Base-by-base conservation (phyloP, 2,329 filamentous ascomycete genomes). In the Leptographium procerum region DNA sequence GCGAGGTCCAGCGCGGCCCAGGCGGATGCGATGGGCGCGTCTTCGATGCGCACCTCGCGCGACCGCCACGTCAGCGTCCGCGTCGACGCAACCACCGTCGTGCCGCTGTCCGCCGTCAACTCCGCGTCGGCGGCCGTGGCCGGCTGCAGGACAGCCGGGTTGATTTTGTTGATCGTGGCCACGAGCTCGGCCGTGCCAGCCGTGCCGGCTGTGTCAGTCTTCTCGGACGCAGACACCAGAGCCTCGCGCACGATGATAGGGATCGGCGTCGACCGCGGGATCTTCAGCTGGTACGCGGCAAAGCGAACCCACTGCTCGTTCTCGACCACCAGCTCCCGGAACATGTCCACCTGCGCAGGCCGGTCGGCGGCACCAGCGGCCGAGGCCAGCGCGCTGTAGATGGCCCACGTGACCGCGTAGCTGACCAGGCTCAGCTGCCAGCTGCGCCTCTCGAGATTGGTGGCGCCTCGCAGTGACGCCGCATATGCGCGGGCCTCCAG, bases 221-320 rank as follows among this genome's bases (percentile, higher is more conserved):
- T n/a, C n/a, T n/a, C n/a, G n/a, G 36, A 19, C 36, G 36, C 6
- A 14, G 14, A 2, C 1, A 89, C 86, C 65, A 97, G 96, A 61
- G 86, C 85, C 64, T 87, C 86, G 65, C 85, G 85, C 2, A 89
- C 88, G 63, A 97, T 88, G 9, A 84, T 82, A 0, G 87, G 80
- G 54, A 96, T 86, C 3, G 91, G 86, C 57, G 91, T 82, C 2
- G 91, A 96, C 50, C 94, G 85, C 0, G 92, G 88, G 34, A 95
- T 82, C 69, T 92, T 88, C 69, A 91, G 80, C 71, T 96, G 91
- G 70, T 97, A 97, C 22, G 94, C 91, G 40, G 91, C 91, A 70
- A 95, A 97, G 62, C 92, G 86, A 66, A 99, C 89, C 62, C 91
- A 95, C 2, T 91, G 91, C 69, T 99, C 94, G 61, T 96, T 95